Conservation (phyloP, 331 rosid genomes). For the Dryas integrifolia region DNA sequence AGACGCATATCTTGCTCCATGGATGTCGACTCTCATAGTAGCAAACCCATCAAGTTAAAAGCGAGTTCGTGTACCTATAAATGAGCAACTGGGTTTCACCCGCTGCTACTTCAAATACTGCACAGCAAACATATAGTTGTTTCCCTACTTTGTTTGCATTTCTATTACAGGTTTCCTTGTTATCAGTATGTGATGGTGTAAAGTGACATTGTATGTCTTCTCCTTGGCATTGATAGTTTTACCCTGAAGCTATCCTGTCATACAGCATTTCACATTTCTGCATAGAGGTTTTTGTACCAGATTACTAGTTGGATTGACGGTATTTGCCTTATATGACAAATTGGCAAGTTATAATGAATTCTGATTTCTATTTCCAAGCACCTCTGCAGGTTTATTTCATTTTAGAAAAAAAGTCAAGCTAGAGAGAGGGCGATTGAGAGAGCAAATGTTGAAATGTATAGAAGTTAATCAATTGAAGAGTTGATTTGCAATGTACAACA, state of each 20-base stretch:
- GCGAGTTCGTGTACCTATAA: constrained; percentile 47
- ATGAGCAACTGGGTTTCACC: constrained; percentile 26
- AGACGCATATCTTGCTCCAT: constrained; percentile 50
- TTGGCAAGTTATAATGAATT: background rate
- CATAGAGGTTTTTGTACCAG: background rate
- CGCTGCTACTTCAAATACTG: background rate
- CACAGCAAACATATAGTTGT: background rate
- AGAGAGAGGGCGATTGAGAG: background rate
- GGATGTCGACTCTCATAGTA: constrained; percentile 40
- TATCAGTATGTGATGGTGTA: background rate
- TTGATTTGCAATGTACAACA: constrained; percentile 8
- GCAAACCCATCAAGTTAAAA: constrained; percentile 51
- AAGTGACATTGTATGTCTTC: background rate
- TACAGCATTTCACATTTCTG: background rate
- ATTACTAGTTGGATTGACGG: background rate
- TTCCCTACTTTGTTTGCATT: background rate
- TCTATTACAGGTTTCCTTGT: background rate
- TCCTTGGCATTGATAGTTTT: background rate
- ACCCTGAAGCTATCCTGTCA: background rate
- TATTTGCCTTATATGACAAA: background rate
- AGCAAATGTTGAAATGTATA: background rate
- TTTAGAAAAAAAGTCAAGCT: background rate
- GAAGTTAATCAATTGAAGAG: background rate
- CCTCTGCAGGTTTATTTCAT: background rate
- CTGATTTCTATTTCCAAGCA: background rate